Percentiles rank a stretch among this genome's conserved stretches.
phyloP scores from a whole-genome alignment of 139 green algal species.

The Limnomonas spitsbergensis region DNA sequence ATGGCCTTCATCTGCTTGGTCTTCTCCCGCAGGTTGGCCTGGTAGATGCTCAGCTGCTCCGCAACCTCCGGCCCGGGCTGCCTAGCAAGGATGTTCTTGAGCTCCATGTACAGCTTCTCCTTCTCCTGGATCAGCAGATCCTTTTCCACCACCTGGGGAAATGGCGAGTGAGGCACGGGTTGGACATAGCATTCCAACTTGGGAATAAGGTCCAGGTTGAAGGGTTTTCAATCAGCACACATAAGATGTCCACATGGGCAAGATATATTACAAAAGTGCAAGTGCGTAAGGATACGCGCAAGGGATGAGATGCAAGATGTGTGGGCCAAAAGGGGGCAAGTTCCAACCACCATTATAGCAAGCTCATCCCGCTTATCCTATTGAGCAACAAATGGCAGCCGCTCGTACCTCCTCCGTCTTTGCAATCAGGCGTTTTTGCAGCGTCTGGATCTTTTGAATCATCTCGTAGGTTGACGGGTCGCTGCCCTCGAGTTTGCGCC shows the following conservation, averaged over 20 bases:
- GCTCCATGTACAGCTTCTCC: slow-evolving; percentile 88
- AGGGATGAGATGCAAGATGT: too few relatives aligned
- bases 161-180: not conserved
- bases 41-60: slow-evolving; percentile 80
- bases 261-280: too few relatives aligned
- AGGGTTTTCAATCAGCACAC: too few relatives aligned
- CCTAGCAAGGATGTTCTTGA: slow-evolving; percentile 84
- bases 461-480: slow-evolving; percentile 90
- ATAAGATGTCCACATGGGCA: too few relatives aligned
- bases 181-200: too few relatives aligned
- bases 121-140: slow-evolving; percentile 87
- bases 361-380: too few relatives aligned
- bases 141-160: slow-evolving; percentile 87
- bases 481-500: slow-evolving; percentile 89
- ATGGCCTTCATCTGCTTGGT: slow-evolving; percentile 92
- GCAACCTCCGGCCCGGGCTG: slow-evolving; percentile 82
- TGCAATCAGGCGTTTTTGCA: slow-evolving; percentile 87
- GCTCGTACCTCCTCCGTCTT: slow-evolving; percentile 90
- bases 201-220: too few relatives aligned
- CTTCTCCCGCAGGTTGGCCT: slow-evolving; percentile 80
- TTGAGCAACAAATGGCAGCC: too few relatives aligned
- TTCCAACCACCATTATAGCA: too few relatives aligned
- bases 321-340: too few relatives aligned
- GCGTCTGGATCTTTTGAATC: slow-evolving; percentile 92
- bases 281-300: too few relatives aligned